Evolutionary conservation across 2,329 filamentous ascomycete genomes (phyloP).

Genomic region (Fusarium sp.): DNA sequence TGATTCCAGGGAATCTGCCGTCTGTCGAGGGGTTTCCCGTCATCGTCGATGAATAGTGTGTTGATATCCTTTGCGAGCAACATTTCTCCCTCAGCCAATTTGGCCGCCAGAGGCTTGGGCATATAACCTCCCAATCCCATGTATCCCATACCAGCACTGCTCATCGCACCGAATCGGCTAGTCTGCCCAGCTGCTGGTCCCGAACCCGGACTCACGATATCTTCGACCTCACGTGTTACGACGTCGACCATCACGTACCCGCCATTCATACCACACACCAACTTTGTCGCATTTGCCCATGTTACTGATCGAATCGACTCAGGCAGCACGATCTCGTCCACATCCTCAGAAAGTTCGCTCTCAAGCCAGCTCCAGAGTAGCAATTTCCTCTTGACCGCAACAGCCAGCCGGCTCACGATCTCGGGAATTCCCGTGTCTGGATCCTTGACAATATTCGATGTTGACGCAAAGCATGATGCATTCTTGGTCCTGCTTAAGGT

Average conservation of each 20-base stretch:
- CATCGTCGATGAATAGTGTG: conserved; percentile 87
- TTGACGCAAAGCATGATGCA: conserved; percentile 89
- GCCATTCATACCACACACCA: conserved; percentile 90
- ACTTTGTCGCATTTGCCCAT: conserved; percentile 87
- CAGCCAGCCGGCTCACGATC: conserved; percentile 90
- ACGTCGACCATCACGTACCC: conserved; percentile 93
- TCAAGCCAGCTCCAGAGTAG: conserved; percentile 96
- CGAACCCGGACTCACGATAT: conserved; percentile 81
- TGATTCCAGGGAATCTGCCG: conserved; percentile 91
- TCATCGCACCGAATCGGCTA: conserved; percentile 83
- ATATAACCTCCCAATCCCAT: conserved; percentile 94
- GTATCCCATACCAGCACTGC: conserved; percentile 91
- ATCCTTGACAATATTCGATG: conserved; percentile 95
- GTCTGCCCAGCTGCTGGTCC: conserved; percentile 72
- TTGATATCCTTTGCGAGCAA: conserved; percentile 98
- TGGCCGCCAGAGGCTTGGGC: conserved; percentile 87
- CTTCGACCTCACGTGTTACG: conserved; percentile 75
- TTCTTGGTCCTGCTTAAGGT: conserved; percentile 85
- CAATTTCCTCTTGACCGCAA: conserved; percentile 90
- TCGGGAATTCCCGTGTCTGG: conserved; percentile 86
- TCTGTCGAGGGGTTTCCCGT: conserved; percentile 84
- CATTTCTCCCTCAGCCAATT: conserved; percentile 83
- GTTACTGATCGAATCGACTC: conserved; percentile 89
- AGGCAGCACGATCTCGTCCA: conserved; percentile 79
- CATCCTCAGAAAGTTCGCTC: conserved; percentile 82